Conservation (phyloP, 2,329 filamentous ascomycete genomes). For the Ophiostoma piceae region DNA sequence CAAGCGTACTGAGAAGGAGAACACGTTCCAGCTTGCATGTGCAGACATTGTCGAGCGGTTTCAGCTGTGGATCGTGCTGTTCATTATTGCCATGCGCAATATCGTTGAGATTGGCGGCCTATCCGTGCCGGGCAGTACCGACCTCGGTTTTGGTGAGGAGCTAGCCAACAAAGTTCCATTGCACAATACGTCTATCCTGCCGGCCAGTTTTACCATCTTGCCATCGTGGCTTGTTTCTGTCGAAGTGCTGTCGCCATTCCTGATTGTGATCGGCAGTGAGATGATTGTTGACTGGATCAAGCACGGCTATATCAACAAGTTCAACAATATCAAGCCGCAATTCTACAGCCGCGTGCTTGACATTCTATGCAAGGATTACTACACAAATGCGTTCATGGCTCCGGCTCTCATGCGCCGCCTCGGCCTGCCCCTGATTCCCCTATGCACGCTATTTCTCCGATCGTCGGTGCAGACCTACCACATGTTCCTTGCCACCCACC, state of each 20-base stretch:
- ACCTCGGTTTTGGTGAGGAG: conserved; percentile 40
- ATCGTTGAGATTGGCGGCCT: conserved; percentile 91
- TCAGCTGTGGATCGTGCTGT: conserved; percentile 93
- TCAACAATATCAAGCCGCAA: conserved; percentile 90
- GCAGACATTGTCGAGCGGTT: conserved; percentile 96
- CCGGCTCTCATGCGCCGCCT: conserved; percentile 85
- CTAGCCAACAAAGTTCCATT: conserved; percentile 52
- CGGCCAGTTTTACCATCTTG: conserved; percentile 83
- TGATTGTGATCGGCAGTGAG: conserved; percentile 91
- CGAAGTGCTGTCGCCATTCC: conserved; percentile 85
- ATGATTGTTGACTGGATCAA: conserved; percentile 97
- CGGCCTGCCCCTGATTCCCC: conserved; percentile 82
- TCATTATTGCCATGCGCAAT: conserved; percentile 93
- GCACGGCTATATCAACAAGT: conserved; percentile 96
- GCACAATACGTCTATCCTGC: conserved; percentile 69
- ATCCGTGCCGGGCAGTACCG: conserved; percentile 49
- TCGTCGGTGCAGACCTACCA: conserved; percentile 94
- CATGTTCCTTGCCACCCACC: conserved; percentile 89
- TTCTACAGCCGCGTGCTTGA: conserved; percentile 90
- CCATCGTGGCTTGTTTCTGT: conserved; percentile 72
- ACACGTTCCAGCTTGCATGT: conserved; percentile 91
- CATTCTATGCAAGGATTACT: conserved; percentile 95
- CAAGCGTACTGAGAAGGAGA: conserved; percentile 98
- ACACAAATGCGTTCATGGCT: conserved; percentile 87
- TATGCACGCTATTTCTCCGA: conserved; percentile 92